A percentile compares a stretch with the other conserved stretches of the same genome.
Evolutionary conservation across 2,329 filamentous ascomycete species (phyloP).

Genomic region (Aurifilum marmelostoma): DNA sequence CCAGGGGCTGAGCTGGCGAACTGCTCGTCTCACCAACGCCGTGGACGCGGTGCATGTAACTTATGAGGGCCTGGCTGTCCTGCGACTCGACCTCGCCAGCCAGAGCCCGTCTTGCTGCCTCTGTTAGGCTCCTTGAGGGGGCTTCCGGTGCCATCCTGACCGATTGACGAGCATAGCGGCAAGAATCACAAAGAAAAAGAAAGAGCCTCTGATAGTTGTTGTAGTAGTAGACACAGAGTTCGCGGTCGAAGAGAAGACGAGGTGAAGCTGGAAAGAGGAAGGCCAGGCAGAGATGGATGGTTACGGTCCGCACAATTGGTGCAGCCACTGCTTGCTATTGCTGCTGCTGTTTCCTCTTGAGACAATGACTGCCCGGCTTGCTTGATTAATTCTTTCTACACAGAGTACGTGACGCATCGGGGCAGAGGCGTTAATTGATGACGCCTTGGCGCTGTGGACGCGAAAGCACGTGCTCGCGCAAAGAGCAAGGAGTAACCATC

Average conservation of each 20-base stretch:
- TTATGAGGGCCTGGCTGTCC: slow-evolving; percentile 48
- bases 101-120: slow-evolving; percentile 36
- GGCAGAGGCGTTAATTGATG: neutral
- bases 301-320: neutral
- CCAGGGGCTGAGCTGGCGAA: slow-evolving; percentile 19
- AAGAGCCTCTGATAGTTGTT: too few relatives aligned
- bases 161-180: slow-evolving; percentile 24
- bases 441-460: neutral
- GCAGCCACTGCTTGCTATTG: neutral
- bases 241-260: neutral
- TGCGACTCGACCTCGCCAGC: slow-evolving; percentile 45
- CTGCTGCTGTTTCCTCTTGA: neutral
- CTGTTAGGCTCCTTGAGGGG: slow-evolving; percentile 34
- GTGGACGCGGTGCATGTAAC: slow-evolving; percentile 43
- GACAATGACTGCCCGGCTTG: neutral
- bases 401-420: neutral
- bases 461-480: neutral
- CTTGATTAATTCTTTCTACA: neutral
- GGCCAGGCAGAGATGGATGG: neutral
- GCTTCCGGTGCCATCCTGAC: slow-evolving; percentile 25
- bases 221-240: too few relatives aligned
- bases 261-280: neutral
- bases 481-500: neutral
- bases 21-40: slow-evolving; percentile 37
- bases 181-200: neutral